A percentile compares a stretch with the other conserved stretches of the same genome.
phyloP scores from a whole-genome alignment of 1,139 yeast genomes.

The Suhomyces coccinellae region DNA sequence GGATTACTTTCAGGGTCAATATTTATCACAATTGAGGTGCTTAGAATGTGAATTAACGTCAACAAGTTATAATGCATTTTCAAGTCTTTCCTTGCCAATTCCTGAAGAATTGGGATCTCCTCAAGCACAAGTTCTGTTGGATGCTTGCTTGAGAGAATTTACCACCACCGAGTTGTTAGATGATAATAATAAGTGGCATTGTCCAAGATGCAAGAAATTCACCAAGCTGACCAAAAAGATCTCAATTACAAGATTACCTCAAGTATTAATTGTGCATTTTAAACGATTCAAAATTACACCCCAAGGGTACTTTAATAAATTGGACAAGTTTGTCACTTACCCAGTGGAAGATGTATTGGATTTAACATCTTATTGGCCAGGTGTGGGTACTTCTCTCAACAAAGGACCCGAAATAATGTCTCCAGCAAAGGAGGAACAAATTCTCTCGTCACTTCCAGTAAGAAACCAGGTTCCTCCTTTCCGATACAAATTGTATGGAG shows the following conservation, averaged over 20 bases:
- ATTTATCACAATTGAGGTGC: constrained; percentile 77
- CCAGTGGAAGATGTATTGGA: constrained; percentile 60
- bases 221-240: constrained; percentile 70
- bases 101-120: constrained; percentile 40
- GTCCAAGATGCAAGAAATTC: constrained; percentile 74
- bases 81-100: constrained; percentile 73
- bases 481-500: constrained; percentile 74
- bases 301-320: constrained; percentile 51
- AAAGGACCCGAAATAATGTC: constrained; percentile 6
- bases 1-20: constrained; percentile 89
- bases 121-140: constrained; percentile 38
- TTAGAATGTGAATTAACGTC: constrained; percentile 75
- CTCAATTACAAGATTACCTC: constrained; percentile 71
- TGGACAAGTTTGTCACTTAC: constrained; percentile 62
- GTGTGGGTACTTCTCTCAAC: constrained; percentile 36
- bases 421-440: constrained; percentile 41
- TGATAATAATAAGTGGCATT: constrained; percentile 85
- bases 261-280: constrained; percentile 68
- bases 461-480: constrained; percentile 84
- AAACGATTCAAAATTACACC: constrained; percentile 67
- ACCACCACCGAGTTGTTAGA: constrained; percentile 68
- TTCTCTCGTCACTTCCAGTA: constrained; percentile 55
- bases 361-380: constrained; percentile 81
- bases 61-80: constrained; percentile 83
- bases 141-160: constrained; percentile 71